Evolutionary conservation across 2,329 filamentous ascomycete genomes (phyloP).

Genomic region (Ambrosiella cleistominuta): DNA sequence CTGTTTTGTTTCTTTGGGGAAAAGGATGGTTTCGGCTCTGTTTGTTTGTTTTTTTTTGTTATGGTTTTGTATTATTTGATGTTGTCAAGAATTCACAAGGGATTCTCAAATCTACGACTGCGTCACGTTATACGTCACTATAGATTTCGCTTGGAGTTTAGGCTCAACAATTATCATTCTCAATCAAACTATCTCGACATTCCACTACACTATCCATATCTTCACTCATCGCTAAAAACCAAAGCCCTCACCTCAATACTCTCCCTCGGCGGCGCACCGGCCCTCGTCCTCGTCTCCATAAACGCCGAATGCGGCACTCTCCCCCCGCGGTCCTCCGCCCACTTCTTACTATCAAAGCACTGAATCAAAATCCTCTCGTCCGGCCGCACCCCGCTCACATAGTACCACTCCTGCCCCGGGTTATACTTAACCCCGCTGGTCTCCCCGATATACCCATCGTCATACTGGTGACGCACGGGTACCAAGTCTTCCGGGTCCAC

Average conservation of each 20-base stretch:
- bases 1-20: not conserved
- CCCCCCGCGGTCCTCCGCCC: slow-evolving; percentile 35
- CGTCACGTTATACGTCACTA: too few relatives aligned
- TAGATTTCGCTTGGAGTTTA: not conserved
- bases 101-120: too few relatives aligned
- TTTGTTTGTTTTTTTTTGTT: too few relatives aligned
- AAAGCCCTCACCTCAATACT: slow-evolving; percentile 80
- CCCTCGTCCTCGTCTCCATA: slow-evolving; percentile 51
- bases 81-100: too few relatives aligned
- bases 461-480: slow-evolving; percentile 55
- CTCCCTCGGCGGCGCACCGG: slow-evolving; percentile 55
- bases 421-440: slow-evolving; percentile 52
- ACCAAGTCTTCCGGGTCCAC: slow-evolving; percentile 48
- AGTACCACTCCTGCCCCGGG: slow-evolving; percentile 53
- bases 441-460: slow-evolving; percentile 48
- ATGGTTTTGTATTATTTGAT: too few relatives aligned
- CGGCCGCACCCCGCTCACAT: slow-evolving; percentile 60
- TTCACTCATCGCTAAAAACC: slow-evolving; percentile 46
- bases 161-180: not conserved
- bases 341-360: slow-evolving; percentile 53
- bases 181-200: not conserved
- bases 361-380: slow-evolving; percentile 59
- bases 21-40: too few relatives aligned
- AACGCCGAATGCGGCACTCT: slow-evolving; percentile 63
- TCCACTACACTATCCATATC: not conserved